Percentiles rank a stretch among this genome's conserved stretches.
Conservation (phyloP, 495 filamentous ascomycete species). For the Penicillium paxilli region DNA sequence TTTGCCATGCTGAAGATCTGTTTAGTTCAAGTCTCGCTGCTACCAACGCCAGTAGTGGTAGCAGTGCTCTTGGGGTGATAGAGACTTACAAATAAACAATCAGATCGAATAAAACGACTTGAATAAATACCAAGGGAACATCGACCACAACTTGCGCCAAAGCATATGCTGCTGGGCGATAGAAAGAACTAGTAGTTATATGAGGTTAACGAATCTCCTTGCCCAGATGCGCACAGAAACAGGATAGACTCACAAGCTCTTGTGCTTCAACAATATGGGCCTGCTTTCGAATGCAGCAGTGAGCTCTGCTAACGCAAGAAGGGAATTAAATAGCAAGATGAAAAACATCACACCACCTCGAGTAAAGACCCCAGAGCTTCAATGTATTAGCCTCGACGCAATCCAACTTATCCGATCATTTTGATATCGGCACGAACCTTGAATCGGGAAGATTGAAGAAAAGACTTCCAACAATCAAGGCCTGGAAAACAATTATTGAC, state of each 20-base stretch:
- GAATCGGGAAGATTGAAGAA: conserved; percentile 71
- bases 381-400: background rate
- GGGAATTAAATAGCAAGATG: conserved; percentile 75
- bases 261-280: conserved; percentile 80
- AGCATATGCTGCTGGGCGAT: conserved; percentile 76
- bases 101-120: conserved; percentile 70
- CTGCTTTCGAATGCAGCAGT: conserved; percentile 68
- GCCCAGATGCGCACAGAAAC: too few relatives aligned
- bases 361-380: conserved; percentile 46
- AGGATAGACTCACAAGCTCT: conserved; percentile 54
- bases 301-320: conserved; percentile 76
- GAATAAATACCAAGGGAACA: conserved; percentile 66
- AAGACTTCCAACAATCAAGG: conserved; percentile 72
- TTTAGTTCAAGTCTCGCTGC: conserved; percentile 15
- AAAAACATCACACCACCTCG: conserved; percentile 67
- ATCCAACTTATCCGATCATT: background rate
- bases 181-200: conserved; percentile 69
- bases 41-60: too few relatives aligned
- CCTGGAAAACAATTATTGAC: conserved; percentile 67
- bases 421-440: conserved; percentile 21
- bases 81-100: conserved; percentile 66
- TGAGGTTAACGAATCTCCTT: too few relatives aligned
- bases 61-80: background rate
- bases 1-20: conserved; percentile 47
- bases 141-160: conserved; percentile 78